These are phyloP conservation scores for Boletus rufocinnamomeus DNA, from an alignment of 768 basidiomycete species.

Conservation along the genomic window DNA sequence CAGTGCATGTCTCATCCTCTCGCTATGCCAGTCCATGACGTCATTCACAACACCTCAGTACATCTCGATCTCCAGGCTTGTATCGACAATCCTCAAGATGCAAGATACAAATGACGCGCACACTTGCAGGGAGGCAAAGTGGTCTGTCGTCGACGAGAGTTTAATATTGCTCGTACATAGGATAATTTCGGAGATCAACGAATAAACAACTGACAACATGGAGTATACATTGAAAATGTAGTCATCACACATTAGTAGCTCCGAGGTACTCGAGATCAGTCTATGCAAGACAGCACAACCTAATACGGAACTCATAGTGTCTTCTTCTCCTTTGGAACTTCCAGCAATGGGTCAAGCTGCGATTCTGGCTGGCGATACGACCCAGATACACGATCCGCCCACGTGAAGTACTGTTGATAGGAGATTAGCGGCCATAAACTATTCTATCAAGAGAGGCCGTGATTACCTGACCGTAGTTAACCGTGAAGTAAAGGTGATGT, in stretches of 20 bases:
- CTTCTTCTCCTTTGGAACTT: conserved; percentile 43
- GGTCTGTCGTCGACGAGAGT: background rate
- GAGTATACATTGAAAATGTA: conserved; percentile 4
- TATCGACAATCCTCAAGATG: background rate
- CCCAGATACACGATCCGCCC: conserved; percentile 80
- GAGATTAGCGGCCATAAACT: conserved; percentile 15
- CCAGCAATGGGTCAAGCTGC: conserved; percentile 81
- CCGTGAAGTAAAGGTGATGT: conserved; percentile 95
- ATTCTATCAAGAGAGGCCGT: conserved; percentile 28
- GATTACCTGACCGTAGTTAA: conserved; percentile 89
- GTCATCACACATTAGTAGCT: conserved; percentile 22
- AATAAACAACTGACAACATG: background rate
- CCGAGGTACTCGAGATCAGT: conserved; percentile 12
- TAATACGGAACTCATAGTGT: conserved; percentile 2
- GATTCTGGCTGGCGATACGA: conserved; percentile 90
- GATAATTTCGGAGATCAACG: background rate
- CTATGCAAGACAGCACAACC: background rate
- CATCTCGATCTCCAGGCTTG: background rate
- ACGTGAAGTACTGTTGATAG: conserved; percentile 86
- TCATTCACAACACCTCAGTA: background rate
- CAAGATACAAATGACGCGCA: background rate
- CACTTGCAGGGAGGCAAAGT: background rate
- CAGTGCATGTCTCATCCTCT: background rate
- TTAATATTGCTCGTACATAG: background rate
- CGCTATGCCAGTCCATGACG: background rate